These are phyloP conservation scores for Leccinum broughii DNA, from an alignment of 768 basidiomycete species.

Conservation along the genomic window DNA sequence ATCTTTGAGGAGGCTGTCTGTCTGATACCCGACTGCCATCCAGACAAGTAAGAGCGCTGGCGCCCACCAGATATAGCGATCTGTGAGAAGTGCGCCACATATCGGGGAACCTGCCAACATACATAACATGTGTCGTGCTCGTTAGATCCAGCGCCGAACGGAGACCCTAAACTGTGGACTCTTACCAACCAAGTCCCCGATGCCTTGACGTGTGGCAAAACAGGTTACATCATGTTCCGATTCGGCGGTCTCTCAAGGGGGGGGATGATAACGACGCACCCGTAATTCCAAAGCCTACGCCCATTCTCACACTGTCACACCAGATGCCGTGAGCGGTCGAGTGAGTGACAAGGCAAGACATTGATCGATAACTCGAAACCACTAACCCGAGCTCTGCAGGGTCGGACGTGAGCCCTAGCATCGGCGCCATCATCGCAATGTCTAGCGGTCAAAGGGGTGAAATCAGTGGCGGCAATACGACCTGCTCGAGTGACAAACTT, in stretches of 20 bases:
- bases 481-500: slow-evolving; percentile 1
- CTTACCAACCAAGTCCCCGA: slow-evolving; percentile 25
- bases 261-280: slow-evolving; percentile 26
- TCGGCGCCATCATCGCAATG: slow-evolving; percentile 41
- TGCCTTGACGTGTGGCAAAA: slow-evolving; percentile 12
- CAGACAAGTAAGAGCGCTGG: slow-evolving; percentile 58
- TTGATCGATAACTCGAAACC: neutral
- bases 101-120: slow-evolving; percentile 50
- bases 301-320: slow-evolving; percentile 37
- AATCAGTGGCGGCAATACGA: neutral
- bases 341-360: neutral
- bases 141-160: too few relatives aligned
- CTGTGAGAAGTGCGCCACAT: slow-evolving; percentile 53
- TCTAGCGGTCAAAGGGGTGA: slow-evolving; percentile 21
- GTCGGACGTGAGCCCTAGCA: slow-evolving; percentile 46
- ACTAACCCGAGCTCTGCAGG: slow-evolving; percentile 54
- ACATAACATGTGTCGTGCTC: slow-evolving; percentile 15
- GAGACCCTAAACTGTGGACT: neutral
- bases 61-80: slow-evolving; percentile 55
- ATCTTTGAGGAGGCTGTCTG: too few relatives aligned
- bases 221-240: neutral
- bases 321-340: neutral
- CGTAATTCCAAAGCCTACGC: slow-evolving; percentile 47
- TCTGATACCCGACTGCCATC: too few relatives aligned
- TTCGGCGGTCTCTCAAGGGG: neutral